Evolutionary conservation across 371 early-diverging fungal genomes (phyloP).

Genomic region (Lichtheimia hyalospora): DNA sequence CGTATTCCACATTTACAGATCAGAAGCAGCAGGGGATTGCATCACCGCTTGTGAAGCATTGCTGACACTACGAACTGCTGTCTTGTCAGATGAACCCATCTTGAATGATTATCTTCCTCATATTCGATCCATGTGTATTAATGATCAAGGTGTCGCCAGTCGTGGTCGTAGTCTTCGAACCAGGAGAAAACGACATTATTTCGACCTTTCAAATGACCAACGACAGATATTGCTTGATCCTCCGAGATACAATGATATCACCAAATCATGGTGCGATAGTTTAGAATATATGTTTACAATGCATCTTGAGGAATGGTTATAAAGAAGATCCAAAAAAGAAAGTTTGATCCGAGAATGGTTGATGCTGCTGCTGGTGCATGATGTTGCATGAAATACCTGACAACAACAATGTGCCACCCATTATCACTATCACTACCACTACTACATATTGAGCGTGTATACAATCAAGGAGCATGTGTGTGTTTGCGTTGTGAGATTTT

Average conservation of each 20-base stretch:
- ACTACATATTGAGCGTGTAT: too few species aligned
- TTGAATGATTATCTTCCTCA: constrained; percentile 12
- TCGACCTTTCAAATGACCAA: constrained; percentile 5
- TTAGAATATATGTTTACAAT: too few species aligned
- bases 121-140: constrained; percentile 9
- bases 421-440: too few species aligned
- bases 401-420: too few species aligned
- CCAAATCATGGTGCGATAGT: constrained; percentile 3
- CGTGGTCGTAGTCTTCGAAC: constrained; percentile 6
- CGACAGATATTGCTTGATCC: background rate
- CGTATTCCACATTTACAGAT: background rate
- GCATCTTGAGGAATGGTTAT: too few species aligned
- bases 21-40: constrained; percentile 3
- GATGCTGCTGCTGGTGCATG: too few species aligned
- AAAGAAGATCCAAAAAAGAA: too few species aligned
- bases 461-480: too few species aligned
- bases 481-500: too few species aligned
- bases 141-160: constrained; percentile 19
- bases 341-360: too few species aligned
- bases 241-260: background rate
- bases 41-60: background rate
- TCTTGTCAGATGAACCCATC: background rate
- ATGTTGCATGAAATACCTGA: too few species aligned
- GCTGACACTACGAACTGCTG: constrained; percentile 2
- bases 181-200: constrained; percentile 6